A percentile compares a stretch with the other conserved stretches of the same genome.
phyloP scores from a whole-genome alignment of 1,284 basidiomycete genomes.

The Agaricales sp. region DNA sequence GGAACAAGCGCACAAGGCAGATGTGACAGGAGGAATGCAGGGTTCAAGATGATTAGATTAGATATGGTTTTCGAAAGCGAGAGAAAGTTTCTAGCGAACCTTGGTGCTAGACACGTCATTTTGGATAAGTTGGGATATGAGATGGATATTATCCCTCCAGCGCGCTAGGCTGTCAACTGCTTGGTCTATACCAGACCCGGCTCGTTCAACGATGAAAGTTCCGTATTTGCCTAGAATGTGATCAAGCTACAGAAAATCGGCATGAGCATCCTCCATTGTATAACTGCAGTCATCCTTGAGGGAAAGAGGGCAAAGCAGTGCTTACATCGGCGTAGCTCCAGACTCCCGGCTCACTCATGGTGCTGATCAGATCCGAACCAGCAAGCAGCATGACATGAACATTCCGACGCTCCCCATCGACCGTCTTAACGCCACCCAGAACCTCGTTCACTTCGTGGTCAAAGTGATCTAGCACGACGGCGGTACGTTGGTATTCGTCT shows the following conservation, averaged over 20 bases:
- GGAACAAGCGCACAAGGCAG: slow-evolving; percentile 5
- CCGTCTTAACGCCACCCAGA: slow-evolving; percentile 59
- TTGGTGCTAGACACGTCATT: slow-evolving; percentile 98
- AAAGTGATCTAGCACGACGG: slow-evolving; percentile 93
- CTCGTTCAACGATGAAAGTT: slow-evolving; percentile 90
- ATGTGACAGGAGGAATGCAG: slow-evolving; percentile 2
- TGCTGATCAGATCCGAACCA: slow-evolving; percentile 94
- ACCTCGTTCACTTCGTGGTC: slow-evolving; percentile 86
- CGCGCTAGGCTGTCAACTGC: slow-evolving; percentile 67
- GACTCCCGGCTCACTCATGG: slow-evolving; percentile 98
- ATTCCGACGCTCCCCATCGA: slow-evolving; percentile 51
- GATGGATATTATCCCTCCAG: slow-evolving; percentile 86
- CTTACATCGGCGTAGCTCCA: slow-evolving; percentile 90
- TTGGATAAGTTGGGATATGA: slow-evolving; percentile 94
- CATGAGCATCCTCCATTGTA: slow-evolving; percentile 7
- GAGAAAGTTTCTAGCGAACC: slow-evolving; percentile 29
- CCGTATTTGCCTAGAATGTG: slow-evolving; percentile 95
- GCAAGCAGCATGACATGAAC: slow-evolving; percentile 90
- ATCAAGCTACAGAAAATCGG: slow-evolving; percentile 57
- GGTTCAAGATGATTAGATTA: slow-evolving; percentile 3
- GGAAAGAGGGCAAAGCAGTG: slow-evolving; percentile 8
- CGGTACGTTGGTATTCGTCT: slow-evolving; percentile 81
- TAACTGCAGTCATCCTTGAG: slow-evolving; percentile 7
- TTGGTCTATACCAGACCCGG: slow-evolving; percentile 86
- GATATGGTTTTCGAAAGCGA: slow-evolving; percentile 10